phyloP scores from a whole-genome alignment of 345 rosid genomes.

The Brassica nigra region DNA sequence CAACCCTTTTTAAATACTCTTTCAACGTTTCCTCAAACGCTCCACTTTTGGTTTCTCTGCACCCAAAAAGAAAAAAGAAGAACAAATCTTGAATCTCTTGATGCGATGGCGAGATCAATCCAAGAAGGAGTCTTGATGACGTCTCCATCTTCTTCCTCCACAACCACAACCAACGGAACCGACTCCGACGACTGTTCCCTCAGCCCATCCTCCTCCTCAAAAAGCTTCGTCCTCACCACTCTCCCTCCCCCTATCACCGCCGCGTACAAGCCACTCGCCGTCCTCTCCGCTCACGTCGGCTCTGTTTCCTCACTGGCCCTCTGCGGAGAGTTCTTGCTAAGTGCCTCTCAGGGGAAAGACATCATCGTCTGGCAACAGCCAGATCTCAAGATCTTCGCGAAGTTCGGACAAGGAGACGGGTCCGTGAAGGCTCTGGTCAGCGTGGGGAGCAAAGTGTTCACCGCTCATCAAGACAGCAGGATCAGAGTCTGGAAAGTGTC shows the following conservation, averaged over 20 bases:
- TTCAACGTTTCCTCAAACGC: constrained; percentile 23
- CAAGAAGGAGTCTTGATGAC: constrained; percentile 44
- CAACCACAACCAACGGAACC: constrained; percentile 48
- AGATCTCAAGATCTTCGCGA: constrained; percentile 78
- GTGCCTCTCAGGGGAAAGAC: constrained; percentile 93
- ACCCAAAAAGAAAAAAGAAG: background rate
- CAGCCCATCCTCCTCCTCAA: constrained; percentile 43
- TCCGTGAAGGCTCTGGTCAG: constrained; percentile 82
- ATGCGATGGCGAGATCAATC: constrained; percentile 21
- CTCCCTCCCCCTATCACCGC: constrained; percentile 41
- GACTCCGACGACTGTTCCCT: constrained; percentile 62
- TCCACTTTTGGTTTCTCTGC: constrained; percentile 29
- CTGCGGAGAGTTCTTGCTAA: constrained; percentile 87
- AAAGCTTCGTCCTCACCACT: constrained; percentile 47
- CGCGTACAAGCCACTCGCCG: constrained; percentile 63
- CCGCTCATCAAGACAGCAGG: constrained; percentile 94
- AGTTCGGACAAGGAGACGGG: constrained; percentile 92
- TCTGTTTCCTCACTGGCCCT: constrained; percentile 82
- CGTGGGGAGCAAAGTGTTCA: constrained; percentile 65
- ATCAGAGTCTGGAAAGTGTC: constrained; percentile 89
- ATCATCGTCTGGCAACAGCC: constrained; percentile 99
- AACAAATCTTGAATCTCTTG: constrained; percentile 18
- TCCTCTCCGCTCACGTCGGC: constrained; percentile 74
- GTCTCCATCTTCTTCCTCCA: constrained; percentile 53
- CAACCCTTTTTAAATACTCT: constrained; percentile 33